Percentiles rank a stretch among this genome's conserved stretches.
Evolutionary conservation across 805 yeast species (phyloP).

Genomic region (Maudiozyma barnettii): DNA sequence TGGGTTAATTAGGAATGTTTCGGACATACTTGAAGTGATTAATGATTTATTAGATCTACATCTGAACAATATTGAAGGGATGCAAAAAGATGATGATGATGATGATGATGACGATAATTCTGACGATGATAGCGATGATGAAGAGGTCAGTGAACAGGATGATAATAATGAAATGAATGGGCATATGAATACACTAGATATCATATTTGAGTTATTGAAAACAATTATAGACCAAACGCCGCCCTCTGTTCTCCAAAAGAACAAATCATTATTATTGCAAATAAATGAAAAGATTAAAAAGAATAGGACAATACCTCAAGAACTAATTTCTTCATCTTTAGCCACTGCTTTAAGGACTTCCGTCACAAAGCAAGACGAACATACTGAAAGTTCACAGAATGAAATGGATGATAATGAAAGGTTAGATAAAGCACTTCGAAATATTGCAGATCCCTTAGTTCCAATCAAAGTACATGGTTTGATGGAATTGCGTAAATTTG

Average conservation of each 20-base stretch:
- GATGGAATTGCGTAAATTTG: conserved; percentile 47
- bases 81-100: conserved; percentile 14
- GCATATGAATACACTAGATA: conserved; percentile 6
- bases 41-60: conserved; percentile 31
- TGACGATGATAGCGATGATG: conserved; percentile 10
- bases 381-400: not conserved
- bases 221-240: conserved; percentile 30
- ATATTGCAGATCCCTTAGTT: conserved; percentile 65
- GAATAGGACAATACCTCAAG: not conserved
- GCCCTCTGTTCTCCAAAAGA: conserved; percentile 7
- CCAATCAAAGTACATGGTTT: conserved; percentile 87
- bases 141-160: not conserved
- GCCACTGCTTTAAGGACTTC: too few relatives aligned
- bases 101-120: conserved; percentile 25
- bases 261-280: conserved; percentile 19
- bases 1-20: conserved; percentile 35
- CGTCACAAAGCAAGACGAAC: not conserved
- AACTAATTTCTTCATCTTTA: not conserved
- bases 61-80: conserved; percentile 9
- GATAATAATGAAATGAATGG: not conserved
- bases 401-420: conserved; percentile 11
- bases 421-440: conserved; percentile 52
- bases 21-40: conserved; percentile 45
- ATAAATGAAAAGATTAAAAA: conserved; percentile 22
- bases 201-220: conserved; percentile 32